Conservation (phyloP, 1,139 yeast genomes). For the Blastobotrys illinoisensis region DNA sequence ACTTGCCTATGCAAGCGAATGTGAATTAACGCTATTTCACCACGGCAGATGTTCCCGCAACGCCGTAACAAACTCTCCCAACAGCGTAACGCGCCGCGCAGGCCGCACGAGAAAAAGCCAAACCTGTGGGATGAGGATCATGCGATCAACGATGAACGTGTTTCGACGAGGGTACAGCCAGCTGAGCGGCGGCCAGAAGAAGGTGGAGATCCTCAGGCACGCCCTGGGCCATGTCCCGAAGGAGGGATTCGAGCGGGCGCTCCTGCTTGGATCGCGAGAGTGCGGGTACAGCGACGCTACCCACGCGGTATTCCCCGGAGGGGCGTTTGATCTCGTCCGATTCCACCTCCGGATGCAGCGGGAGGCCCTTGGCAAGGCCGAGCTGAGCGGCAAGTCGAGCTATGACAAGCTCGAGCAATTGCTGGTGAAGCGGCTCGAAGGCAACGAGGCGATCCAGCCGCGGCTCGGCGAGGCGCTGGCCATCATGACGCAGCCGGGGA, state of each 20-base stretch:
- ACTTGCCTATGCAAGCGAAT: no score
- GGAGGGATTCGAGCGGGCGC: conserved; percentile 63
- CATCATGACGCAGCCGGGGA: conserved; percentile 50
- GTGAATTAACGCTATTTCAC: no score
- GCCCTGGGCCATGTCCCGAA: conserved; percentile 57
- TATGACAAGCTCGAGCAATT: conserved; percentile 31
- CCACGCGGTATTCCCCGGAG: conserved; percentile 52
- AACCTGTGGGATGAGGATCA: no score
- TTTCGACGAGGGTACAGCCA: conserved; percentile 8
- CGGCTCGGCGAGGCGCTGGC: conserved; percentile 44
- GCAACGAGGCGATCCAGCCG: conserved; percentile 40
- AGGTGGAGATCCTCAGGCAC: conserved; percentile 36
- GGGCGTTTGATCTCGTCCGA: conserved; percentile 57
- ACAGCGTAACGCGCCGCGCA: no score
- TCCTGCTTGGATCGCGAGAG: conserved; percentile 56
- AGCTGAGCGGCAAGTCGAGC: conserved; percentile 16
- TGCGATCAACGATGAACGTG: neutral
- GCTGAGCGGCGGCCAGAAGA: no score
- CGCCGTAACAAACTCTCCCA: no score
- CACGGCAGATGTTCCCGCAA: no score
- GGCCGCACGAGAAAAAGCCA: no score
- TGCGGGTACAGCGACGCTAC: conserved; percentile 64
- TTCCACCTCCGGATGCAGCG: conserved; percentile 53
- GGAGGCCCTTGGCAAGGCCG: conserved; percentile 23
- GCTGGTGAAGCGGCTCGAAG: conserved; percentile 54